These are phyloP conservation scores for Nicotiana undulata DNA, from an alignment of 257 asterid genomes.

Conservation along the genomic window DNA sequence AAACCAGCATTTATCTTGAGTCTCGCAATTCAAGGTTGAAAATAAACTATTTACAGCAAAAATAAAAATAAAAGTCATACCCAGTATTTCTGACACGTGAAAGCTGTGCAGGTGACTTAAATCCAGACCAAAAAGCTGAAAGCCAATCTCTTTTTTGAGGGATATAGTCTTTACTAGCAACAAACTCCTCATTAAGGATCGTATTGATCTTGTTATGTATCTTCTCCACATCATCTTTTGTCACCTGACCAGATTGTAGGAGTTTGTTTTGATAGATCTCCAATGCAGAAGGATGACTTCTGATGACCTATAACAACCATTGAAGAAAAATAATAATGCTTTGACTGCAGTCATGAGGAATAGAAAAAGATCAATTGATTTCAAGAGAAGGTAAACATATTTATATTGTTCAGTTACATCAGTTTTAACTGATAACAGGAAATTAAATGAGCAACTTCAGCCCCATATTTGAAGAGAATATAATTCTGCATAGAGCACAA, in stretches of 20 bases:
- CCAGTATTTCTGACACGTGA: constrained; percentile 88
- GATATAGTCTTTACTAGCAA: constrained; percentile 88
- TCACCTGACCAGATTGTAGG: constrained; percentile 57
- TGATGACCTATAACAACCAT: constrained; percentile 56
- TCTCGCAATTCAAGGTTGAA: not conserved
- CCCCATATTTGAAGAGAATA: not conserved
- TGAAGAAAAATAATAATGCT: constrained; percentile 12
- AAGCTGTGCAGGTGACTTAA: constrained; percentile 92
- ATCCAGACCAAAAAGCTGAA: constrained; percentile 91
- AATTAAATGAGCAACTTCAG: not conserved
- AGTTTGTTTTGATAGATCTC: constrained; percentile 81
- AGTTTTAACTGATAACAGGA: constrained; percentile 1
- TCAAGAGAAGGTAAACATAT: not conserved
- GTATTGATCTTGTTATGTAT: constrained; percentile 61
- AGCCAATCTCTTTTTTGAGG: constrained; percentile 97
- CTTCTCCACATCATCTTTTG: constrained; percentile 63
- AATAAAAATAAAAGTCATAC: constrained; percentile 28
- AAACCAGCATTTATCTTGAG: constrained; percentile 9
- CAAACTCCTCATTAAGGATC: constrained; percentile 86
- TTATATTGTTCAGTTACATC: not conserved
- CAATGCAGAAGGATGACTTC: constrained; percentile 81
- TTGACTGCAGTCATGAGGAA: not conserved
- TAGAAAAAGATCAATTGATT: not conserved
- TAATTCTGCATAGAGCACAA: not conserved
- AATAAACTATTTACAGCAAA: constrained; percentile 1